Evolutionary conservation across 768 basidiomycete species (phyloP).

Genomic region (Termitomyces sp.): DNA sequence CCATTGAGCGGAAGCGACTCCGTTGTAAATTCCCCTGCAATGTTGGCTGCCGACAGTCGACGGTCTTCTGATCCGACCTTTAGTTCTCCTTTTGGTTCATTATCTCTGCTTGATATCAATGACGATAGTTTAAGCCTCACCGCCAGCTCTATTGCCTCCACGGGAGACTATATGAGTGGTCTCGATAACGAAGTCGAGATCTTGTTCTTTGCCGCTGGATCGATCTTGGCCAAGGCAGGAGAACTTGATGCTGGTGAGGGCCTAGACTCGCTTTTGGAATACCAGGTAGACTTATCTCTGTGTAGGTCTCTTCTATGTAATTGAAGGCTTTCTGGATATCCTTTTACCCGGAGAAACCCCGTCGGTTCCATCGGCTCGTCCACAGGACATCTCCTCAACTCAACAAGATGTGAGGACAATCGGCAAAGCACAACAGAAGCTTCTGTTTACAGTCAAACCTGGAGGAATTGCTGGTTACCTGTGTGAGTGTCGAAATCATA

Average conservation of each 20-base stretch:
- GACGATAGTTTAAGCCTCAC: constrained; percentile 69
- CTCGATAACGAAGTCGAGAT: constrained; percentile 97
- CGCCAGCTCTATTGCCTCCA: constrained; percentile 46
- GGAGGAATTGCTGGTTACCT: constrained; percentile 98
- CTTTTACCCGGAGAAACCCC: constrained; percentile 52
- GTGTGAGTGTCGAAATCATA: constrained; percentile 34
- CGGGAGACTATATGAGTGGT: constrained; percentile 65
- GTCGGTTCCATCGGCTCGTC: constrained; percentile 16
- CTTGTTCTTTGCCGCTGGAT: constrained; percentile 84
- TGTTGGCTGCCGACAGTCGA: constrained; percentile 40
- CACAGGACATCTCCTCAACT: constrained; percentile 8
- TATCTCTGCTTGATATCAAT: constrained; percentile 65
- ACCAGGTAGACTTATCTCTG: constrained; percentile 2
- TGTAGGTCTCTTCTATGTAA: constrained; percentile 84
- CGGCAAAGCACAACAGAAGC: constrained; percentile 43
- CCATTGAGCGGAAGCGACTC: constrained; percentile 67
- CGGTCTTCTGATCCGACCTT: constrained; percentile 34
- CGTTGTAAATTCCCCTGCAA: constrained; percentile 58
- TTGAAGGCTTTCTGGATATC: constrained; percentile 95
- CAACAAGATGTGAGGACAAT: constrained; percentile 9
- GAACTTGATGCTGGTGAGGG: constrained; percentile 75
- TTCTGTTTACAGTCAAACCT: constrained; percentile 92
- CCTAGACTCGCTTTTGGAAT: constrained; percentile 1
- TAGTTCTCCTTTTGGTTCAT: constrained; percentile 64
- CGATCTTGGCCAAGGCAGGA: constrained; percentile 81